Evolutionary conservation across 345 rosid species (phyloP).

Genomic region (Salix udensis): DNA sequence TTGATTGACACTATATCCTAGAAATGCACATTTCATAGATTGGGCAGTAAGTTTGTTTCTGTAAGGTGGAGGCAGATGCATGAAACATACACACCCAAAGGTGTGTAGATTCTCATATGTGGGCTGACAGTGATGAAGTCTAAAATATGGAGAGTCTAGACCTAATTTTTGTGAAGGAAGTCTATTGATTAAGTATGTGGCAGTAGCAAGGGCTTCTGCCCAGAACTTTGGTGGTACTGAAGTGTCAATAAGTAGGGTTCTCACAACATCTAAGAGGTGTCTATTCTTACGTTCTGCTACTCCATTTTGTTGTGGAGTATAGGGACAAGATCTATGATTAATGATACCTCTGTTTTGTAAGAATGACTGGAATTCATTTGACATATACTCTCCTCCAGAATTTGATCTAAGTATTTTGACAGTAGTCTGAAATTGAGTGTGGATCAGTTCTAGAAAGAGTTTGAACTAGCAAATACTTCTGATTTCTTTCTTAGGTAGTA

Average conservation of each 20-base stretch:
- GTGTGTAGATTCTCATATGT: background rate
- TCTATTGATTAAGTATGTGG: background rate
- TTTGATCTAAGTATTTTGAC: background rate
- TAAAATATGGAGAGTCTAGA: background rate
- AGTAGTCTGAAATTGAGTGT: background rate
- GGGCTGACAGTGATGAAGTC: background rate
- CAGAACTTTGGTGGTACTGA: background rate
- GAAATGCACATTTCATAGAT: background rate
- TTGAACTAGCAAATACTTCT: background rate
- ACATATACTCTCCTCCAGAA: background rate
- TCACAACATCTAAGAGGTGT: background rate
- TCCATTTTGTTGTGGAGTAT: constrained; percentile 4
- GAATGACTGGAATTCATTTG: background rate
- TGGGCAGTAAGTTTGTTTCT: background rate
- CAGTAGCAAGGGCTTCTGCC: background rate
- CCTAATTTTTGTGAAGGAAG: background rate
- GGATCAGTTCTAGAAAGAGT: background rate
- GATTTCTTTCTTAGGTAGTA: background rate
- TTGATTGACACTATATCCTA: background rate
- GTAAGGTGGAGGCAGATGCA: background rate
- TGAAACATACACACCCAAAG: background rate
- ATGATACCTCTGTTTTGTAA: background rate
- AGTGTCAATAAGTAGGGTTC: background rate
- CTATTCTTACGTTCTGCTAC: background rate
- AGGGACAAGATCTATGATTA: background rate